Conservation (phyloP, 2,329 filamentous ascomycete genomes). For the Colletotrichum sidae region DNA sequence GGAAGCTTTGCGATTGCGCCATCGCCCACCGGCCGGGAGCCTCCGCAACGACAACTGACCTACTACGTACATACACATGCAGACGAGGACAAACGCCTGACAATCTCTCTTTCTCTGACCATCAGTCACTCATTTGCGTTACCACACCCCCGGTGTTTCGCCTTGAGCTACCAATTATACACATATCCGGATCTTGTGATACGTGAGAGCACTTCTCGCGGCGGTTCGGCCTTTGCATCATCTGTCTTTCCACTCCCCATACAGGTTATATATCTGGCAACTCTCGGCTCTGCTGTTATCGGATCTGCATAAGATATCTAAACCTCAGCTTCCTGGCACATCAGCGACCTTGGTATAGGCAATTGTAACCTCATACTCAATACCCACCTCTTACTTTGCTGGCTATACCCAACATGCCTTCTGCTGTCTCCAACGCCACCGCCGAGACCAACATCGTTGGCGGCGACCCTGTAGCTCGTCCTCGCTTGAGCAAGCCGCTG, state of each 20-base stretch:
- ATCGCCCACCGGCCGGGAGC: slow-evolving; percentile 33
- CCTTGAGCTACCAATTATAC: slow-evolving; percentile 7
- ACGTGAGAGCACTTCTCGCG: slow-evolving; percentile 2
- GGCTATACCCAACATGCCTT: slow-evolving; percentile 48
- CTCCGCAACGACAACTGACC: slow-evolving; percentile 4
- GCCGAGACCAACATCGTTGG: slow-evolving; percentile 43
- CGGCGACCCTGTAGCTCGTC: slow-evolving; percentile 44
- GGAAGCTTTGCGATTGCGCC: slow-evolving; percentile 38
- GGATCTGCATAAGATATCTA: slow-evolving; percentile 19
- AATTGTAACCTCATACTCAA: not conserved
- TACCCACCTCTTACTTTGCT: not conserved
- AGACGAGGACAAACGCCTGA: slow-evolving; percentile 27
- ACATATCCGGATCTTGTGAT: slow-evolving; percentile 15
- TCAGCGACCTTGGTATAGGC: not conserved
- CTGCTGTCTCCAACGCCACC: slow-evolving; percentile 40
- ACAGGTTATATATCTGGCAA: slow-evolving; percentile 25
- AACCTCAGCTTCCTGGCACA: slow-evolving; percentile 1
- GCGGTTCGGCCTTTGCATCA: slow-evolving; percentile 15
- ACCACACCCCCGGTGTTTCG: slow-evolving; percentile 8
- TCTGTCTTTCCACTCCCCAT: too few species aligned
- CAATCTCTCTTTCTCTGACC: slow-evolving; percentile 28
- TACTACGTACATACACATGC: slow-evolving; percentile 12
- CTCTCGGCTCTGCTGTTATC: slow-evolving; percentile 13
- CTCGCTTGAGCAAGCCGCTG: slow-evolving; percentile 49
- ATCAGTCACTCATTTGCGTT: slow-evolving; percentile 13